Base-by-base conservation (phyloP, 768 basidiomycete species). In the Udeniomyces megalosporus region DNA sequence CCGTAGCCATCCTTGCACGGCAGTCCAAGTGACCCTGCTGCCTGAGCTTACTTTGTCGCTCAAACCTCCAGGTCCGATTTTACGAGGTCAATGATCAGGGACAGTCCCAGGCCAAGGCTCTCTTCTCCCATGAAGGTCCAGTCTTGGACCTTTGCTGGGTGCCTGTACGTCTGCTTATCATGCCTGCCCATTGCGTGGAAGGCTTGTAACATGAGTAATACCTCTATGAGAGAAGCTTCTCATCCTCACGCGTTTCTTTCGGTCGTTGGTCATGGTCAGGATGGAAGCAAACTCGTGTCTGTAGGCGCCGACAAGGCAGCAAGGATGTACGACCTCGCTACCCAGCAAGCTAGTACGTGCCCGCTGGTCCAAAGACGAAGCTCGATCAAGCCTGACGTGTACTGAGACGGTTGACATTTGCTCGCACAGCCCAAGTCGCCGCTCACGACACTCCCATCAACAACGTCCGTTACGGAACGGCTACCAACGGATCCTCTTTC, bases 221-320 rank as follows among this genome's bases (percentile, higher is more conserved):
- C 8, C 38, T 22, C 11, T 12, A 31, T 24, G 26, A 15, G 26
- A 10, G n/a, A 42, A 32, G 53, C 35, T 55, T 22, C 55, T 56
- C 54, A 56, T 38, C 4, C 1, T 1, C 14, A 2, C 26, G 17
- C 44, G 3, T 28, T 2, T 2, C n/a, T 61, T 29, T 42, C 11
- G 31, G 44, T 34, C 52, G 10, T 31, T 31, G 66, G 60, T 62
- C 51, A 24, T 44, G 46, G 66, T 34, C 67, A 93, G 90, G 86
- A 90, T 61, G 92, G 92, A 22, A 84, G 81, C 69, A 89, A 90
- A 76, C 78, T 92, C 42, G 81, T 95, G 67, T 95, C 91, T 14
- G 88, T 85, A 4, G 92, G 93, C 52, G 87, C 87, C 8, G 93
- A 99, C 77, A 95, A 96, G 72, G 85, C 88, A 0, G 93, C 82